A percentile compares a stretch with the other conserved stretches of the same genome.
Conservation (phyloP, 306 rosid species). For the Citrullus amarus region DNA sequence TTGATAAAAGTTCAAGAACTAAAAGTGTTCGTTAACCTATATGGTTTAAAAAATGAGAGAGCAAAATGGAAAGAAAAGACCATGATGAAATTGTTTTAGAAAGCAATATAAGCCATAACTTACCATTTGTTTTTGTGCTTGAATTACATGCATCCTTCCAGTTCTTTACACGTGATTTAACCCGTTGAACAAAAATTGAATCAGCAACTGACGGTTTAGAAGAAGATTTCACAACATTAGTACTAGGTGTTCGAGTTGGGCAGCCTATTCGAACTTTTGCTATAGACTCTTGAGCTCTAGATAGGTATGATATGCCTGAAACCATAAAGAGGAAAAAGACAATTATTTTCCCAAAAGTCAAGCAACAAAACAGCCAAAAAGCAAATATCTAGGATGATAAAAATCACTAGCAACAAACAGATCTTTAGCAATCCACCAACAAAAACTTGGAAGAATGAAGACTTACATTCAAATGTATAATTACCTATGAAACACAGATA, state of each 20-base stretch:
- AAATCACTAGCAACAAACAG: neutral
- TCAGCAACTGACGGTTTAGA: conserved; percentile 48
- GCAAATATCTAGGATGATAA: neutral
- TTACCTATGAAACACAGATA: neutral
- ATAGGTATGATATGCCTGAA: conserved; percentile 77
- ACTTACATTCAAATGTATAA: neutral
- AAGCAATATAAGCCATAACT: conserved; percentile 12
- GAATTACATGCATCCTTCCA: conserved; percentile 46
- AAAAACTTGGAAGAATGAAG: neutral
- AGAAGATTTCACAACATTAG: conserved; percentile 23
- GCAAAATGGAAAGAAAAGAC: neutral
- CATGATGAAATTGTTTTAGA: neutral
- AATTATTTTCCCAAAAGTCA: neutral
- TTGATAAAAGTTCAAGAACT: neutral
- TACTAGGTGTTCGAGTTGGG: conserved; percentile 19
- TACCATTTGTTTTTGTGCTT: conserved; percentile 38
- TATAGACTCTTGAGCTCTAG: conserved; percentile 61
- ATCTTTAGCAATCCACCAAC: neutral
- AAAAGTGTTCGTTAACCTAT: neutral
- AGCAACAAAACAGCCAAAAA: neutral
- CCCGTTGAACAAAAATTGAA: conserved; percentile 49
- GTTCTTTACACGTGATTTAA: conserved; percentile 42
- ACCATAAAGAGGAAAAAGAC: conserved; percentile 4
- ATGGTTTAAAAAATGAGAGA: neutral
- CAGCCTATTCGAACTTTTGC: conserved; percentile 43